A percentile compares a stretch with the other conserved stretches of the same genome.
phyloP scores from a whole-genome alignment of 2,329 filamentous ascomycete species.

The Phyllachora maydis region DNA sequence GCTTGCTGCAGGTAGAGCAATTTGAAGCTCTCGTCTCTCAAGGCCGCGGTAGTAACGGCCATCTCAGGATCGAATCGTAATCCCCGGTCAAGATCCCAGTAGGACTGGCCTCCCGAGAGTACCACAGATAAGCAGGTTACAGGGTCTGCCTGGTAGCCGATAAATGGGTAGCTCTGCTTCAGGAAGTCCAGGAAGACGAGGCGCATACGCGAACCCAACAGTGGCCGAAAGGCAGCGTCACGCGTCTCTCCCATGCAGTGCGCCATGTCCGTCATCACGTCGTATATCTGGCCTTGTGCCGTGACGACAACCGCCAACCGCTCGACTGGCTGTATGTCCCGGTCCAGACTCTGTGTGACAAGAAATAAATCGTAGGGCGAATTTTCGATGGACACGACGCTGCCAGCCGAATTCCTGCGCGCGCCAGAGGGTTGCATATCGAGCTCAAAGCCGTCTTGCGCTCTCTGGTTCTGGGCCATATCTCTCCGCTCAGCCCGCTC shows the following conservation, averaged over 20 bases:
- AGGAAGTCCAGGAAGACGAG: conserved; percentile 48
- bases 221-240: conserved; percentile 24
- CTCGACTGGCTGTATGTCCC: conserved; percentile 29
- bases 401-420: conserved; percentile 37
- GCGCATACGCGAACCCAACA: conserved; percentile 42
- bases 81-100: conserved; percentile 27
- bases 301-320: conserved; percentile 26
- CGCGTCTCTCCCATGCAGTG: conserved; percentile 21
- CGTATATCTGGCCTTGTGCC: conserved; percentile 27
- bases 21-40: conserved; percentile 35
- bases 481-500: conserved; percentile 39
- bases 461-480: conserved; percentile 33
- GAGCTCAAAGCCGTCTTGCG: conserved; percentile 33
- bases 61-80: conserved; percentile 15
- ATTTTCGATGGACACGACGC: conserved; percentile 39
- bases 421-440: conserved; percentile 13
- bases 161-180: conserved; percentile 40
- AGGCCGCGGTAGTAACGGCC: conserved; percentile 17
- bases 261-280: conserved; percentile 30
- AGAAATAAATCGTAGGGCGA: conserved; percentile 38
- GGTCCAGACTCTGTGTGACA: conserved; percentile 23
- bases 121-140: conserved; percentile 45
- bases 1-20: conserved; percentile 44
- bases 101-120: conserved; percentile 30
- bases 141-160: conserved; percentile 55